phyloP scores from a whole-genome alignment of 2,329 filamentous ascomycete species.

The Trichocomaceae sp. region DNA sequence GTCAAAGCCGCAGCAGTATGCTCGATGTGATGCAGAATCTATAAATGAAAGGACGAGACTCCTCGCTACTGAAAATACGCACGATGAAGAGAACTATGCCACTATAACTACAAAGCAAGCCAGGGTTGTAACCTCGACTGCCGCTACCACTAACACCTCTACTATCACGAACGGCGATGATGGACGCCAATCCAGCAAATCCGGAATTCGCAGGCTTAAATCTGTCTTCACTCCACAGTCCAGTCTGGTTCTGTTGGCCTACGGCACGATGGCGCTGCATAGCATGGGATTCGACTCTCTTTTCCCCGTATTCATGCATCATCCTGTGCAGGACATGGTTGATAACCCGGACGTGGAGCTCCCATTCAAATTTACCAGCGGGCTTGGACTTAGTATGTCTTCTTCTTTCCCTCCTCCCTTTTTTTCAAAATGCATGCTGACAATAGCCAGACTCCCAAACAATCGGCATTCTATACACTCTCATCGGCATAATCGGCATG shows the following conservation, averaged over 20 bases:
- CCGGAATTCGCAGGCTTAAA: conserved; percentile 36
- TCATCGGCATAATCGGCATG: conserved; percentile 73
- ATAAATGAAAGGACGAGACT: conserved; percentile 29
- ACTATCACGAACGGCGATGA: not conserved
- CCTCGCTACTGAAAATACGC: conserved; percentile 17
- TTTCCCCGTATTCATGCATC: conserved; percentile 81
- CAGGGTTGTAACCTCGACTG: not conserved
- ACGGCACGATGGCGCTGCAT: conserved; percentile 76
- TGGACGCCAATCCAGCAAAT: conserved; percentile 1
- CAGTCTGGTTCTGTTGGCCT: conserved; percentile 65
- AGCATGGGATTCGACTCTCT: conserved; percentile 80
- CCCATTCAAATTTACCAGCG: conserved; percentile 75
- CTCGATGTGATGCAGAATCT: conserved; percentile 8
- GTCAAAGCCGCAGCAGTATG: conserved; percentile 15
- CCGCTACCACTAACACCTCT: not conserved
- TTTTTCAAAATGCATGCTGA: not conserved
- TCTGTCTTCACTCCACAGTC: conserved; percentile 72
- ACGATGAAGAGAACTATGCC: conserved; percentile 4
- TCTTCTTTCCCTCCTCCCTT: not conserved
- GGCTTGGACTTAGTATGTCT: conserved; percentile 59
- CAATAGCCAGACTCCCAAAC: conserved; percentile 55
- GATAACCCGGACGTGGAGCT: conserved; percentile 53
- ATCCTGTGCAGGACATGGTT: conserved; percentile 52
- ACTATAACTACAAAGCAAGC: conserved; percentile 9
- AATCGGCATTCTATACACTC: conserved; percentile 79